Base-by-base conservation (phyloP, 495 filamentous ascomycete species). In the Echria macrotheca region DNA sequence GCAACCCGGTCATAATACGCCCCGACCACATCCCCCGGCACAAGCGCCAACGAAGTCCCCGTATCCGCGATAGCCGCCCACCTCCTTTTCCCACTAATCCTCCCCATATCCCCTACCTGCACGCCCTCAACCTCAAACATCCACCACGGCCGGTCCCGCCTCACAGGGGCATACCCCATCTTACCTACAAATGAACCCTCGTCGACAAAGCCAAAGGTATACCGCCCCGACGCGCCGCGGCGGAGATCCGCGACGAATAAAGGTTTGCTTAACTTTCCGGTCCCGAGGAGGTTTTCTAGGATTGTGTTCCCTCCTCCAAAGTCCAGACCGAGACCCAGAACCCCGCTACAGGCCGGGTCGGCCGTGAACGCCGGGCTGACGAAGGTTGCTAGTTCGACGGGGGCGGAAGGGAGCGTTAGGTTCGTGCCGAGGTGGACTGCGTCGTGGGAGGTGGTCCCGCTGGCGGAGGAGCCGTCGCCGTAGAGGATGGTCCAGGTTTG, bases 241-340 rank as follows among this genome's bases (percentile, higher is more conserved):
- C 80, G 82, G 51, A 86, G 65, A 44, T 77, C 69, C 6, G 75
- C 80, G n/a, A n/a, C n/a, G n/a, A n/a, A n/a, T n/a, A n/a, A n/a
- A n/a, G n/a, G n/a, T n/a, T n/a, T n/a, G n/a, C n/a, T n/a, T n/a
- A n/a, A n/a, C n/a, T n/a, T n/a, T n/a, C n/a, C n/a, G n/a, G n/a
- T n/a, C n/a, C n/a, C n/a, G n/a, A n/a, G n/a, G n/a, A n/a, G n/a
- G n/a, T n/a, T n/a, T n/a, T n/a, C n/a, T n/a, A n/a, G n/a, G n/a
- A n/a, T n/a, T n/a, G n/a, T n/a, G n/a, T n/a, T n/a, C n/a, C n/a
- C n/a, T n/a, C n/a, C n/a, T n/a, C n/a, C n/a, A n/a, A n/a, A n/a
- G n/a, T n/a, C n/a, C 66, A 86, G 85, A 5, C 79, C 80, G n/a
- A 88, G 70, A 24, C 85, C 85, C n/a, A 89, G 71, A 19, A 89